Base-by-base conservation (phyloP, 2,329 filamentous ascomycete genomes). In the Apiospora pterosperma region DNA sequence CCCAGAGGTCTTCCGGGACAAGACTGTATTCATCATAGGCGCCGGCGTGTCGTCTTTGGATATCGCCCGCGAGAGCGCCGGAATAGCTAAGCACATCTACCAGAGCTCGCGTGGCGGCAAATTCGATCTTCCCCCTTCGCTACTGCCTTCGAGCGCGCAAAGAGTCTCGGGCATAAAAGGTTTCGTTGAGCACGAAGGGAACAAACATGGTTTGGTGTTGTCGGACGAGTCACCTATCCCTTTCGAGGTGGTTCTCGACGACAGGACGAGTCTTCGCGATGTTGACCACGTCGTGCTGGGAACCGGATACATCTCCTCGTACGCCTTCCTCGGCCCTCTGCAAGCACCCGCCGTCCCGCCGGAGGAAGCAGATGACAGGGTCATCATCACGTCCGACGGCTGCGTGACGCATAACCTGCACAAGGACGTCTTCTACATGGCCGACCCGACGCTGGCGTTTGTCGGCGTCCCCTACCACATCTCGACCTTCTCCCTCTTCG, bases 361-460 rank as follows among this genome's bases (percentile, higher is more conserved):
- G 0, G 74, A 82, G 1, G 71, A 85, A 0, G 88, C 87, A 0
- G 79, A 82, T 41, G 81, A 86, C 0, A 77, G 73, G 0, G 74
- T 86, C 0, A 77, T 92, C 0, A 84, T 92, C 5, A 91, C 86
- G 0, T 75, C 80, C 0, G 87, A 91, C 55, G 89, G 89, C 2
- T 82, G 81, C 14, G 85, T 88, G 72, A 78, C 82, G 4, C 89
- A 92, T 70, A 91, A 92, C 68, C 77, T 92, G 1, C 86, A 91
- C 78, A 86, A 86, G 65, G 89, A 92, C 71, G 88, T 92, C 16
- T 92, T 90, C 72, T 92, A 91, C 74, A 90, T 91, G 52, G 82
- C 83, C 0, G 88, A 92, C 66, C 88, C 89, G 0, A 85, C 86
- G 0, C 77, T 92, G 0, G 78, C 81, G 0, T 91, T 91, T 67